These are phyloP conservation scores for Fusarium sarcochroum DNA, from an alignment of 2,329 filamentous ascomycete genomes.

Conservation along the genomic window DNA sequence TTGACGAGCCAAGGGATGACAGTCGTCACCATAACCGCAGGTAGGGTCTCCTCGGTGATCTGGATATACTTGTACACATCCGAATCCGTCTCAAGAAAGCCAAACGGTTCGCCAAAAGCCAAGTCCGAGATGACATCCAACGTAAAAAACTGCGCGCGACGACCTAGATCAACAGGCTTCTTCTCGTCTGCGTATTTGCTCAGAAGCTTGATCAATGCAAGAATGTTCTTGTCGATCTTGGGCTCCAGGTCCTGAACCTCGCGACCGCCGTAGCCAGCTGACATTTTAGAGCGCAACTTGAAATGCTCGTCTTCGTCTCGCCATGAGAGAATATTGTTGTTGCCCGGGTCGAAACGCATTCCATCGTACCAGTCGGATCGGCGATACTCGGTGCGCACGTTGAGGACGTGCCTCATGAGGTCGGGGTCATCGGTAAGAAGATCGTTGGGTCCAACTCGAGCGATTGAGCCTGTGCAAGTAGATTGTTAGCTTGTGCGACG, in stretches of 20 bases:
- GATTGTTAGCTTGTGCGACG: constrained; percentile 1
- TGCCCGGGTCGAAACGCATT: constrained; percentile 65
- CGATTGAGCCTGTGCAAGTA: constrained; percentile 50
- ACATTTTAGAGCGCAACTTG: constrained; percentile 64
- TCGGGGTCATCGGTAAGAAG: constrained; percentile 58
- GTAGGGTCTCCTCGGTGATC: constrained; percentile 59
- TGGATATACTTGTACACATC: constrained; percentile 64
- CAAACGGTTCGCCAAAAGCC: constrained; percentile 64
- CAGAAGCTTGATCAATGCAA: constrained; percentile 58
- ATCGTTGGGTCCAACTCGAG: constrained; percentile 59
- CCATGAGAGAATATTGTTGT: constrained; percentile 65
- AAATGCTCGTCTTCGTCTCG: constrained; percentile 60
- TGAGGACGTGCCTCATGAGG: constrained; percentile 54
- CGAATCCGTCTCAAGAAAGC: constrained; percentile 60
- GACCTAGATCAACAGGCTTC: constrained; percentile 57
- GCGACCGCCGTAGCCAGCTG: constrained; percentile 66
- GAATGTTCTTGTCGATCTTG: constrained; percentile 63
- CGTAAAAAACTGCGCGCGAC: constrained; percentile 65
- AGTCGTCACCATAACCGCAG: constrained; percentile 60
- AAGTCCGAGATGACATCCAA: constrained; percentile 68
- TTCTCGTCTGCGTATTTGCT: constrained; percentile 21
- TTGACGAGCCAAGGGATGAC: constrained; percentile 59
- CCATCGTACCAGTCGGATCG: constrained; percentile 62
- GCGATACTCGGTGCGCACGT: constrained; percentile 53
- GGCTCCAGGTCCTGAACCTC: constrained; percentile 65